Evolutionary conservation across 257 asterid species (phyloP), one percentile per base, ranked within the genome.

Genomic region (Euphrasia confusa): DNA sequence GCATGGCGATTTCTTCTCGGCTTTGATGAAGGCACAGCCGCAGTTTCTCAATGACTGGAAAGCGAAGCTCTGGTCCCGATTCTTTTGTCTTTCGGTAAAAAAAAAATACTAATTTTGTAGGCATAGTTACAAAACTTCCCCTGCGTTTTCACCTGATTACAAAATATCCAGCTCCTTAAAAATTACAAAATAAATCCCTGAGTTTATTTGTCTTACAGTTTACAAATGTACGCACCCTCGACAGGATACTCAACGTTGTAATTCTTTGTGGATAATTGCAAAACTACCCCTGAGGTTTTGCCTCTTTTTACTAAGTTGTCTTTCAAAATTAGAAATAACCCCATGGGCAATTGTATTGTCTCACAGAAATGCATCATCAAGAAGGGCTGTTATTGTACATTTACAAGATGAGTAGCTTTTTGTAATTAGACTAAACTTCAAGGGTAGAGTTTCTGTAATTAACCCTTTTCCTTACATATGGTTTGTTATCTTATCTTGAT

Each of bases 41-140:
- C 99, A 93, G 84, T 93, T 93, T 83, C 95, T 93, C 65, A 93
- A 93, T 69, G 99, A 93, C 87, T 89, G 99, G 99, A 93, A 93
- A 85, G 97, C 99, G 0, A 93, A 93, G 78, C 58, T 93, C 83
- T 93, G 99, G 99, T 63, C 99, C 5, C 95, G 99, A 17, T 93
- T 93, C 84, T 93, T 93, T 86, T 93, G 99, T 69, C 96, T 93
- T 56, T 93, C 97, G 79, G 99, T 92, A 74, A 66, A 1, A 44
- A 21, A 21, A 21, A 21, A 21, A 21, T 21, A 44, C 52, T 15
- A 4, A n/a, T 13, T 13, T 13, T 14, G 42, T 5, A 50, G 28
- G 27, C 11, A 15, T 50, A 15, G 7, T 50, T 50, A 50, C 12
- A 50, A 49, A n/a, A 50, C 27, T 50, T 0, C 55, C 27, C 27